Evolutionary conservation across 768 basidiomycete species (phyloP).

Genomic region (Clitopilus passeckerianus): DNA sequence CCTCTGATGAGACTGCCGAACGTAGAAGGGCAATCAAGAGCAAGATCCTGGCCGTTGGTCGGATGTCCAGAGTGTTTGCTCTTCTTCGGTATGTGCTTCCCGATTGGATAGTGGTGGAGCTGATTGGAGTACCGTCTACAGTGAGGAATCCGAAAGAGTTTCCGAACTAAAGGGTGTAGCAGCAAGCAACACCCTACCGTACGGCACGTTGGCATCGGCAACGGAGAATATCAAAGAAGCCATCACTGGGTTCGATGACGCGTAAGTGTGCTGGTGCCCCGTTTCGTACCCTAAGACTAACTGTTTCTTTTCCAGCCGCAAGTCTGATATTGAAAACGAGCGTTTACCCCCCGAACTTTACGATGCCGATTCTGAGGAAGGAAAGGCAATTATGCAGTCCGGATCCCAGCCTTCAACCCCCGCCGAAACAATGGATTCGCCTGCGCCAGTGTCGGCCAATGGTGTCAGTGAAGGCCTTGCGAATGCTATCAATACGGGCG

Average conservation of each 20-base stretch:
- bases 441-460: constrained; percentile 40
- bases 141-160: constrained; percentile 97
- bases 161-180: constrained; percentile 93
- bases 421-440: constrained; percentile 35
- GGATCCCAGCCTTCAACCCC: constrained; percentile 52
- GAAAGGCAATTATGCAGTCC: constrained; percentile 48
- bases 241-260: constrained; percentile 91
- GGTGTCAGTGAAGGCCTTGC: constrained; percentile 42
- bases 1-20: constrained; percentile 52
- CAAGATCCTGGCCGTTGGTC: constrained; percentile 96
- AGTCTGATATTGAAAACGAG: constrained; percentile 98
- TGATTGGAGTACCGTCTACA: constrained; percentile 18
- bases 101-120: background rate
- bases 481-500: constrained; percentile 26
- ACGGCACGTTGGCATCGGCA: constrained; percentile 79
- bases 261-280: constrained; percentile 51
- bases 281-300: background rate
- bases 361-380: constrained; percentile 72
- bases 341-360: constrained; percentile 94
- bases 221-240: constrained; percentile 94
- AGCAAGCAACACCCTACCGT: constrained; percentile 73
- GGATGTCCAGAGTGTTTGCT: constrained; percentile 95
- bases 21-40: constrained; percentile 92
- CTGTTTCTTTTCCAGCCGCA: constrained; percentile 51
- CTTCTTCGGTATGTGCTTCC: constrained; percentile 73